A percentile compares a stretch with the other conserved stretches of the same genome.
Evolutionary conservation across 2,329 filamentous ascomycete genomes (phyloP).

Genomic region (Helicocarpus griseus): DNA sequence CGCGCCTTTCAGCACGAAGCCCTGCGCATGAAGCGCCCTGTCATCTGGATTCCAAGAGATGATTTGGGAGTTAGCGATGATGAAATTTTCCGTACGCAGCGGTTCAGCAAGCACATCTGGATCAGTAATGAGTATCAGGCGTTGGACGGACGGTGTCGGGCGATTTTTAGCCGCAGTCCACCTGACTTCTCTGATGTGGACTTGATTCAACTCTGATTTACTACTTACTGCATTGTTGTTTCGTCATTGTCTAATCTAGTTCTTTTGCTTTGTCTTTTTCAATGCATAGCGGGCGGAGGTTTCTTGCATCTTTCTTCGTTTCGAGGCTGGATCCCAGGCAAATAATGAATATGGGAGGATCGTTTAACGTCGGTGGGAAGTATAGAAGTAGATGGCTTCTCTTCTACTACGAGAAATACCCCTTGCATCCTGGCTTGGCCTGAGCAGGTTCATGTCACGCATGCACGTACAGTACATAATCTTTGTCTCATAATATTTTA

Average conservation of each 20-base stretch:
- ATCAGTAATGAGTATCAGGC: slow-evolving; percentile 90
- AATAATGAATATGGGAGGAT: no score
- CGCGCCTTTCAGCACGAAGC: slow-evolving; percentile 88
- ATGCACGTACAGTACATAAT: no score
- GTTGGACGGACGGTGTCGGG: slow-evolving; percentile 70
- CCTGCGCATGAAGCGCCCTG: slow-evolving; percentile 70
- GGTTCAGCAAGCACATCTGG: slow-evolving; percentile 72
- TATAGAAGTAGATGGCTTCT: no score
- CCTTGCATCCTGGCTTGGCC: no score
- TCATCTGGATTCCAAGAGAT: slow-evolving; percentile 89
- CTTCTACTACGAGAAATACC: no score
- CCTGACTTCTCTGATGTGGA: slow-evolving; percentile 86
- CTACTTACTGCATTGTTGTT: background rate
- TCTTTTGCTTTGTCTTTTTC: background rate
- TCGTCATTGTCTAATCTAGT: background rate
- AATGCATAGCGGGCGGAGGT: no score
- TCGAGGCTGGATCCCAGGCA: no score
- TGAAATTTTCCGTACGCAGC: slow-evolving; percentile 69
- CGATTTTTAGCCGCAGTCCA: slow-evolving; percentile 75
- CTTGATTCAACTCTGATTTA: slow-evolving; percentile 61
- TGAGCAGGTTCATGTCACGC: no score
- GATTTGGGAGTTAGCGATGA: slow-evolving; percentile 85
- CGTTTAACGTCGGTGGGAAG: no score
- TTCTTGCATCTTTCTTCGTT: no score
- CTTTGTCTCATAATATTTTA: no score